Percentiles rank a stretch among this genome's conserved stretches.
Evolutionary conservation across 495 filamentous ascomycete genomes (phyloP).

Genomic region (Aspergillus steynii): DNA sequence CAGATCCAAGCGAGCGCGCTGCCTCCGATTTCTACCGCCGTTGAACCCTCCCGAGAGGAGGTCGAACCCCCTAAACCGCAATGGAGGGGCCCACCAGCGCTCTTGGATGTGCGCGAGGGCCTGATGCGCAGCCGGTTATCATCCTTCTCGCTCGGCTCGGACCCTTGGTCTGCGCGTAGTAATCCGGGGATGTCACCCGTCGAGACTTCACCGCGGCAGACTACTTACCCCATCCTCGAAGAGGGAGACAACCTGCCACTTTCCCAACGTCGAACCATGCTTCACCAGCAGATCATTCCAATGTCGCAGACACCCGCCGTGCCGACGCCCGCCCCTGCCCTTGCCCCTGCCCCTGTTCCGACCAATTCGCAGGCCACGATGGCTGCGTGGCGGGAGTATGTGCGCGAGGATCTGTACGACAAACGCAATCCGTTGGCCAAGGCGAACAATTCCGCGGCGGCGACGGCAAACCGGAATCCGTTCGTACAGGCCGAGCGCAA

Average conservation of each 20-base stretch:
- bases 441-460: slow-evolving; percentile 10
- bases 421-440: slow-evolving; percentile 37
- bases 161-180: slow-evolving; percentile 35
- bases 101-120: slow-evolving; percentile 44
- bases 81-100: slow-evolving; percentile 39
- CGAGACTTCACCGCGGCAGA: slow-evolving; percentile 12
- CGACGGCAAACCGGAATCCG: slow-evolving; percentile 19
- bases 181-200: slow-evolving; percentile 31
- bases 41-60: slow-evolving; percentile 17
- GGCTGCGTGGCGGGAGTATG: slow-evolving; percentile 72
- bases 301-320: slow-evolving; percentile 20
- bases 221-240: slow-evolving; percentile 25
- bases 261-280: slow-evolving; percentile 59
- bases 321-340: background rate
- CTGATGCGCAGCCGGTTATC: slow-evolving; percentile 40
- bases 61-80: slow-evolving; percentile 19
- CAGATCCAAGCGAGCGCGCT: background rate
- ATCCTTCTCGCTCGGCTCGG: slow-evolving; percentile 39
- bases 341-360: no score
- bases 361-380: slow-evolving; percentile 59
- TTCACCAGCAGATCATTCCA: slow-evolving; percentile 38
- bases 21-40: slow-evolving; percentile 2
- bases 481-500: slow-evolving; percentile 35
- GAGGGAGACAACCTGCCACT: slow-evolving; percentile 73
- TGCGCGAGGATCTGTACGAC: slow-evolving; percentile 61